Conservation (phyloP, 2,329 filamentous ascomycete genomes). For the Pseudogymnoascus destructans region DNA sequence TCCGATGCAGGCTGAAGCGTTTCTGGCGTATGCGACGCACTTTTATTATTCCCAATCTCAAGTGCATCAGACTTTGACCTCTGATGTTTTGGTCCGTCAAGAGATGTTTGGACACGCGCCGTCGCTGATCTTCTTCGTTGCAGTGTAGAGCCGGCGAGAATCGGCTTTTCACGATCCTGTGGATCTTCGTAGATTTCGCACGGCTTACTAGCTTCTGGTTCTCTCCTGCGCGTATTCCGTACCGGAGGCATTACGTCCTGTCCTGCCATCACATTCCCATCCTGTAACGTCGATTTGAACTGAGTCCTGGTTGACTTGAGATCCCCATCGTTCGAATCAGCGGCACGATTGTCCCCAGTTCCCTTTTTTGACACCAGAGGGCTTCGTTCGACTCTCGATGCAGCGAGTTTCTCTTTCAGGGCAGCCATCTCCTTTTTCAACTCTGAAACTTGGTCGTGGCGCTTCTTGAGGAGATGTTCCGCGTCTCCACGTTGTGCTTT, state of each 20-base stretch:
- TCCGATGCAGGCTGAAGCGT: not conserved
- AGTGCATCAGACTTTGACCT: constrained; percentile 5
- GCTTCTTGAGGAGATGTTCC: constrained; percentile 40
- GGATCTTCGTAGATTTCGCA: constrained; percentile 6
- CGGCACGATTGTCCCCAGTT: not conserved
- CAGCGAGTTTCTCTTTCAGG: constrained; percentile 27
- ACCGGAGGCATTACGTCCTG: not conserved
- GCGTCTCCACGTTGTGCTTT: constrained; percentile 42
- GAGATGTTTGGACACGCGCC: not conserved
- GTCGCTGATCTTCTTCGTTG: not conserved
- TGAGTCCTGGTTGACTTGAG: not conserved
- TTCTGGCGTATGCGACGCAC: not conserved
- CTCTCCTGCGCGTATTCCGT: not conserved
- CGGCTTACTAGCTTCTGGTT: not conserved
- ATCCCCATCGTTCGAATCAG: not conserved
- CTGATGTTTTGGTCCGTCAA: not conserved
- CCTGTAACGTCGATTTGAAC: not conserved
- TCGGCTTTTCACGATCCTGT: not conserved
- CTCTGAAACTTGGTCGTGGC: constrained; percentile 42
- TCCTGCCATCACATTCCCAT: not conserved
- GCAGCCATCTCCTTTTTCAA: constrained; percentile 40
- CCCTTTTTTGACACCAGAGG: not conserved
- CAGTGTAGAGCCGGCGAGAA: not conserved
- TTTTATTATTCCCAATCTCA: constrained; percentile 1
- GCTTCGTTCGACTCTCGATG: not conserved